Conservation (phyloP, 345 rosid species). For the Lepidium africanum region DNA sequence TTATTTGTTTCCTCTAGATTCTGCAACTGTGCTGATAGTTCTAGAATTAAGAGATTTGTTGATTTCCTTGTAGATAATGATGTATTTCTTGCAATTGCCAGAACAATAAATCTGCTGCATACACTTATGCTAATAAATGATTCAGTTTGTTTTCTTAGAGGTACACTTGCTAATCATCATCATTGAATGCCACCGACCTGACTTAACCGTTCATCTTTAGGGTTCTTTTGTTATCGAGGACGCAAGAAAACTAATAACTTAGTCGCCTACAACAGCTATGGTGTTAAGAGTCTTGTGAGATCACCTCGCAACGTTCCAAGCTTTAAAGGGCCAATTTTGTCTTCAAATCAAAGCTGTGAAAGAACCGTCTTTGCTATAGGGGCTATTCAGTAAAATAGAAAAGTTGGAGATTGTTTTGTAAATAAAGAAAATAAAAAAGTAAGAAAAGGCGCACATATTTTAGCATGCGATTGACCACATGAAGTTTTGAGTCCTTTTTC, state of each 20-base stretch:
- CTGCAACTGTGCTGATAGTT: neutral
- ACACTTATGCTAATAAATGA: neutral
- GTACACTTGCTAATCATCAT: conserved; percentile 53
- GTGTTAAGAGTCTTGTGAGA: conserved; percentile 60
- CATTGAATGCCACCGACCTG: conserved; percentile 60
- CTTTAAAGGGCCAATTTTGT: conserved; percentile 77
- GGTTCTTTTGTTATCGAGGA: conserved; percentile 68
- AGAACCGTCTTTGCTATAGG: conserved; percentile 44
- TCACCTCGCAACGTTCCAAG: conserved; percentile 65
- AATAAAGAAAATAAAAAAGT: neutral
- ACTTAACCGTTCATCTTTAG: conserved; percentile 83
- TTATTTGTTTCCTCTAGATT: neutral
- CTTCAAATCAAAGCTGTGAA: conserved; percentile 74
- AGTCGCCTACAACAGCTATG: conserved; percentile 76
- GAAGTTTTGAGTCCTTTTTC: conserved; percentile 3
- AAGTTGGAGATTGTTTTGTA: neutral
- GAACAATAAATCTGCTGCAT: neutral
- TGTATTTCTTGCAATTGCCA: neutral
- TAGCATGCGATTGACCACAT: conserved; percentile 17
- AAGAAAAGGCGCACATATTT: conserved; percentile 2
- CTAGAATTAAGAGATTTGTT: neutral
- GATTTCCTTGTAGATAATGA: neutral
- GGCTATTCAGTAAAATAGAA: neutral
- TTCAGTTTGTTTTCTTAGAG: conserved; percentile 36
- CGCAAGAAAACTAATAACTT: conserved; percentile 68